A percentile compares a stretch with the other conserved stretches of the same genome.
These are phyloP conservation scores for Drechslerella coelobrocha DNA, from an alignment of 2,329 filamentous ascomycete genomes.

Conservation along the genomic window DNA sequence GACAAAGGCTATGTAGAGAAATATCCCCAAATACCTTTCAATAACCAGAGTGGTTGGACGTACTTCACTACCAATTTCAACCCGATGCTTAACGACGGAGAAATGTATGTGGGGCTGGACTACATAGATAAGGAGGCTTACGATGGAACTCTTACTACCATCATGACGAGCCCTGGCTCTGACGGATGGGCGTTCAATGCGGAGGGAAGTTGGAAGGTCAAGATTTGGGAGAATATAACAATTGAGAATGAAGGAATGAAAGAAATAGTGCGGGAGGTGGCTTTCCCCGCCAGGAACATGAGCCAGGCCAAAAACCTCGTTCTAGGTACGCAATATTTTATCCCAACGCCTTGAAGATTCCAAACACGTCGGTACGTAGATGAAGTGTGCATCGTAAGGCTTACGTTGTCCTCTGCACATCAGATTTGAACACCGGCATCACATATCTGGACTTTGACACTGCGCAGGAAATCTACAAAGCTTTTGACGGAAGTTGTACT, in stretches of 20 bases:
- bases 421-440: slow-evolving; percentile 25
- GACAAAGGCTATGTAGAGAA: background rate
- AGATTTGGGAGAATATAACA: slow-evolving; percentile 10
- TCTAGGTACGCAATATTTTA: slow-evolving; percentile 18
- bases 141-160: background rate
- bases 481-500: slow-evolving; percentile 30
- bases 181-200: slow-evolving; percentile 21
- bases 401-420: background rate
- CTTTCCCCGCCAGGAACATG: slow-evolving; percentile 25
- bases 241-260: background rate
- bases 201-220: slow-evolving; percentile 24
- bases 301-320: slow-evolving; percentile 8
- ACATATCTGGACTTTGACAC: slow-evolving; percentile 34
- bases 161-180: background rate
- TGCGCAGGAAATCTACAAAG: slow-evolving; percentile 23
- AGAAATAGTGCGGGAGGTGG: background rate
- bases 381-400: background rate
- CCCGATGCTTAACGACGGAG: slow-evolving; percentile 1
- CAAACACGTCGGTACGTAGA: background rate
- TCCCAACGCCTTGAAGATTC: background rate
- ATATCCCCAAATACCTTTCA: slow-evolving; percentile 26
- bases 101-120: slow-evolving; percentile 31
- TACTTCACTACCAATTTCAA: slow-evolving; percentile 46
- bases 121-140: slow-evolving; percentile 10
- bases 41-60: slow-evolving; percentile 7